These are phyloP conservation scores for Asterionellopsis glacialis DNA, from an alignment of 108 stramenopile genomes.

Conservation along the genomic window DNA sequence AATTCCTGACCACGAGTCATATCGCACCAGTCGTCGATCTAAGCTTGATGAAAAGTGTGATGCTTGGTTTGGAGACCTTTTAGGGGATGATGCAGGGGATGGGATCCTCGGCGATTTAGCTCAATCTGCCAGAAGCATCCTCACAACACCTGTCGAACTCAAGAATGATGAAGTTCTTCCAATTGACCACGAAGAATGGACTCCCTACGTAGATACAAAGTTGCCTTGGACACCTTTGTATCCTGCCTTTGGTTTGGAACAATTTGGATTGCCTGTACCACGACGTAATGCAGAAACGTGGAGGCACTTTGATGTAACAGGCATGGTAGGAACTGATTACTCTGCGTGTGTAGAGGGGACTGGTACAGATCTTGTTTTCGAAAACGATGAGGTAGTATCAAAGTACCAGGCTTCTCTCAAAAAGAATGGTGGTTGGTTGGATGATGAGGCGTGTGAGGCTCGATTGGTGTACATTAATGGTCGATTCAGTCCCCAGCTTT, in stretches of 20 bases:
- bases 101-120: conserved; percentile 31
- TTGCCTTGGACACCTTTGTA: conserved; percentile 73
- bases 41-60: conserved; percentile 64
- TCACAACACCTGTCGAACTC: conserved; percentile 41
- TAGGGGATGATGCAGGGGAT: conserved; percentile 17
- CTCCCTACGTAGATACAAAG: conserved; percentile 62
- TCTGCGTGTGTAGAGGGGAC: conserved; percentile 35
- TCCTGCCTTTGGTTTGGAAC: conserved; percentile 81
- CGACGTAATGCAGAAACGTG: conserved; percentile 83
- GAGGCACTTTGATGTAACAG: conserved; percentile 81
- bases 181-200: conserved; percentile 68
- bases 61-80: conserved; percentile 61
- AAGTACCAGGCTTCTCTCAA: conserved; percentile 23
- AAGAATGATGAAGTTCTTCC: conserved; percentile 32
- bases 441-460: conserved; percentile 62
- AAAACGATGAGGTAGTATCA: conserved; percentile 24
- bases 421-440: conserved; percentile 64
- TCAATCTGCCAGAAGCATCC: conserved; percentile 20
- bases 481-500: conserved; percentile 63
- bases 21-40: conserved; percentile 54
- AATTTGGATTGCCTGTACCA: conserved; percentile 73
- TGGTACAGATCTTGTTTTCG: conserved; percentile 27
- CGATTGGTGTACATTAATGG: conserved; percentile 87
- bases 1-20: conserved; percentile 74
- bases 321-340: conserved; percentile 68